phyloP scores from a whole-genome alignment of 768 basidiomycete species.

The Tephrocybe sp. region DNA sequence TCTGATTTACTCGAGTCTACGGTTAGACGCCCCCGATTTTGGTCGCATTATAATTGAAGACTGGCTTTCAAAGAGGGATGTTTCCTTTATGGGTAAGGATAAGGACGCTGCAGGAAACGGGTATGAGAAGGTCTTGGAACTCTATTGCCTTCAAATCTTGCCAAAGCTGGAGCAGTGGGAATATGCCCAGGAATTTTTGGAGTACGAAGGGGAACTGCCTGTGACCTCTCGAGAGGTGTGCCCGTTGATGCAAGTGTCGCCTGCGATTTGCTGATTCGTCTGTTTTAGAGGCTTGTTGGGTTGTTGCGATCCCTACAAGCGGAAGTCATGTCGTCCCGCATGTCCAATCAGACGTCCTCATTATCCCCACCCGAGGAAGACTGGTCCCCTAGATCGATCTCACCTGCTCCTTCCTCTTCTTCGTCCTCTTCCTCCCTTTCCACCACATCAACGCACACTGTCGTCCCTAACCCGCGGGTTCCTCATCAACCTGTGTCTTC shows the following conservation, averaged over 20 bases:
- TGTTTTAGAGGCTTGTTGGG: slow-evolving; percentile 36
- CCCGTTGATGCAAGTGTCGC: too few species aligned
- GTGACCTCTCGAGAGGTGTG: slow-evolving; percentile 52
- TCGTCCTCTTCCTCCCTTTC: slow-evolving; percentile 72
- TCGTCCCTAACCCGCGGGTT: slow-evolving; percentile 48
- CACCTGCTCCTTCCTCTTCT: slow-evolving; percentile 55
- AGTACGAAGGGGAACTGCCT: slow-evolving; percentile 68
- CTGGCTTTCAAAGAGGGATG: slow-evolving; percentile 67
- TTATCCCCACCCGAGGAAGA: slow-evolving; percentile 22
- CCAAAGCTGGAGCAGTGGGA: slow-evolving; percentile 79
- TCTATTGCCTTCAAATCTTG: slow-evolving; percentile 74
- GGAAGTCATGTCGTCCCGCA: slow-evolving; percentile 34
- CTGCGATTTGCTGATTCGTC: slow-evolving; percentile 10
- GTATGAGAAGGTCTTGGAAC: slow-evolving; percentile 73
- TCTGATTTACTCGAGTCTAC: slow-evolving; percentile 68
- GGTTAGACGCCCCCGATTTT: slow-evolving; percentile 57
- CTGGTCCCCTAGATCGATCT: slow-evolving; percentile 37
- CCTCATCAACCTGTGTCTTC: slow-evolving; percentile 22
- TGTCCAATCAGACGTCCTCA: slow-evolving; percentile 22
- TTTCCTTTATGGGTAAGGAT: slow-evolving; percentile 21
- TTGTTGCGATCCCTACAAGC: slow-evolving; percentile 41
- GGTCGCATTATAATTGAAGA: slow-evolving; percentile 73
- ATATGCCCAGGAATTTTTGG: slow-evolving; percentile 73
- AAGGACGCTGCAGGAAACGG: slow-evolving; percentile 43
- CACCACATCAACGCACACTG: slow-evolving; percentile 71